A percentile compares a stretch with the other conserved stretches of the same genome.
phyloP scores from a whole-genome alignment of 108 stramenopile species.

The Epithemia pelagica region DNA sequence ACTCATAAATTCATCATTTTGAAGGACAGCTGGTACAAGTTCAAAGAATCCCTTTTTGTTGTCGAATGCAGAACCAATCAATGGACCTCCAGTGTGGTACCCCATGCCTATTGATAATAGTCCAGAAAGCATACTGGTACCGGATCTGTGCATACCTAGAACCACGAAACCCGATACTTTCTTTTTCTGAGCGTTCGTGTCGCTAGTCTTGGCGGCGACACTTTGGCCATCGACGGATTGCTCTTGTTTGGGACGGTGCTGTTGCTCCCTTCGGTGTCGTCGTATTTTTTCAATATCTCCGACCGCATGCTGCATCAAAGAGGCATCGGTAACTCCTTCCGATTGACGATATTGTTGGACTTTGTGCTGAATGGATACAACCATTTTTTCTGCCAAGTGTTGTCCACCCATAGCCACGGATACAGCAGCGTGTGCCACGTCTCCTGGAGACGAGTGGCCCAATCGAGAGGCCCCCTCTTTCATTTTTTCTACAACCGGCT shows the following conservation, averaged over 20 bases:
- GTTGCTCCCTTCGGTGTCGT: conserved; percentile 11
- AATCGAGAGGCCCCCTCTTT: no score
- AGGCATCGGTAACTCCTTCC: conserved; percentile 29
- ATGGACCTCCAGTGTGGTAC: conserved; percentile 64
- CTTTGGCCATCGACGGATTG: background rate
- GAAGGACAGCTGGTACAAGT: conserved; percentile 68
- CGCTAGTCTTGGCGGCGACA: background rate
- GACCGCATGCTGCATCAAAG: conserved; percentile 28
- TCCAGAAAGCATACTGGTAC: conserved; percentile 75
- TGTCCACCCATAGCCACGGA: conserved; percentile 8
- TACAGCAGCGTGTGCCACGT: background rate
- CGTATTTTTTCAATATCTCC: conserved; percentile 27
- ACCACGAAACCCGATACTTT: conserved; percentile 59
- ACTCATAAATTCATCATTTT: conserved; percentile 83
- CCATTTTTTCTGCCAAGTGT: conserved; percentile 18
- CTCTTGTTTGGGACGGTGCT: background rate
- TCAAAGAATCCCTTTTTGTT: conserved; percentile 92
- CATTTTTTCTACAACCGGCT: conserved; percentile 9
- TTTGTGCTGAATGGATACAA: conserved; percentile 20
- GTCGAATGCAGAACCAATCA: conserved; percentile 55
- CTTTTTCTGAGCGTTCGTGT: background rate
- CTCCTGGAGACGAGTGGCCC: no score
- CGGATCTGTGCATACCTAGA: conserved; percentile 85
- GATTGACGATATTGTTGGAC: conserved; percentile 22
- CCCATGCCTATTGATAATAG: conserved; percentile 60